Percentiles rank a stretch among this genome's conserved stretches.
Conservation (phyloP, 371 early-diverging fungal species). For the Rhizomucor miehei region DNA sequence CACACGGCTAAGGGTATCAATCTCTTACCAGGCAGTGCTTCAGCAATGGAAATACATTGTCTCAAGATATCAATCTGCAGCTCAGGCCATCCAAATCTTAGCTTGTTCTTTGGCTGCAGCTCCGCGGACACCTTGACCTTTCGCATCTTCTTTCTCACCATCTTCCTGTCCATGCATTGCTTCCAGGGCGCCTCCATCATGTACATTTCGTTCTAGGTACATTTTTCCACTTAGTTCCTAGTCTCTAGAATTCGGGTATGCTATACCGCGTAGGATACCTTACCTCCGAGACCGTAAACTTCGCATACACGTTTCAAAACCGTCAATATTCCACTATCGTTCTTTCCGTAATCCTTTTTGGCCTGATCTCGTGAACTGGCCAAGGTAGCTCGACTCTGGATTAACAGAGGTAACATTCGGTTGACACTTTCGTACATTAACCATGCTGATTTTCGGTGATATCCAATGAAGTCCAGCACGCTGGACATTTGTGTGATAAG, state of each 20-base stretch:
- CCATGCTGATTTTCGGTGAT: constrained; percentile 73
- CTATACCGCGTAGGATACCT: background rate
- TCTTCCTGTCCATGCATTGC: constrained; percentile 17
- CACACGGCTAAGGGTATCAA: background rate
- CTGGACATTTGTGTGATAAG: constrained; percentile 60
- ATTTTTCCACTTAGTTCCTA: background rate
- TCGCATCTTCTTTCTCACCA: background rate
- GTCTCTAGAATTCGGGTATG: background rate
- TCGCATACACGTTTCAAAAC: constrained; percentile 67
- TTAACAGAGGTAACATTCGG: constrained; percentile 55
- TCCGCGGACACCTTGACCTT: constrained; percentile 15
- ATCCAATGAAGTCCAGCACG: constrained; percentile 60
- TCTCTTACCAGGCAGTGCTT: constrained; percentile 61
- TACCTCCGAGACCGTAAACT: constrained; percentile 67
- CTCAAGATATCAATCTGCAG: constrained; percentile 75
- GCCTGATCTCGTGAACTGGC: constrained; percentile 21
- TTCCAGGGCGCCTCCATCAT: constrained; percentile 40
- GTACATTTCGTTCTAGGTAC: constrained; percentile 44
- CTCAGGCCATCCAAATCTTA: constrained; percentile 71
- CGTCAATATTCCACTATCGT: constrained; percentile 62
- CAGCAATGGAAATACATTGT: constrained; percentile 73
- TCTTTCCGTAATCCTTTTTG: constrained; percentile 16
- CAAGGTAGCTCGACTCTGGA: constrained; percentile 40
- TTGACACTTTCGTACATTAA: constrained; percentile 63
- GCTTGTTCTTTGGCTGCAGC: constrained; percentile 19